Base-by-base conservation (phyloP, 2,329 filamentous ascomycete species). In the Scedosporium boydii region DNA sequence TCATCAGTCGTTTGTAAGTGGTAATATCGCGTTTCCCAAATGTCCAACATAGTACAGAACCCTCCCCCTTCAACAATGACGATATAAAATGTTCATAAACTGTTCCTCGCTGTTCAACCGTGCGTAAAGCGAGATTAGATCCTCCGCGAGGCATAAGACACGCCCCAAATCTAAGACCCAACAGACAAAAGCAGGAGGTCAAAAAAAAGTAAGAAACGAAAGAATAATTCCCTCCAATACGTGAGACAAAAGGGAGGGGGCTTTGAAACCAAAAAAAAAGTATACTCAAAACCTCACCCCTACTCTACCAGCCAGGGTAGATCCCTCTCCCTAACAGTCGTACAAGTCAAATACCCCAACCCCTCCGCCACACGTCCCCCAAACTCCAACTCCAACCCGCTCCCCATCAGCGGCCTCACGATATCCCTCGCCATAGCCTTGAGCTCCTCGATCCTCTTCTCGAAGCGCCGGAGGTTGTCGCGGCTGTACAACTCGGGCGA, bases 381-480 rank as follows among this genome's bases (percentile, higher is more conserved):
- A 61, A 91, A 73, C 71, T 96, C 91, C 58, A 96, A 81, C 74
- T 96, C 90, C 12, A 97, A 80, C 60, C 87, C 89, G 70, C 90
- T 95, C 60, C 88, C 83, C 87, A 96, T 96, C 12, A 97, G 78
- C 3, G 93, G 93, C 63, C 87, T 87, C 6, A 97, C 93, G 16
- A 89, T 80, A 69, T 96, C 91, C 61, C 89, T 81, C 6, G 93
- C 93, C 70, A 93, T 82, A 62, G 83, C 82, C 77, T 96, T 97
- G 62, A 97, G 80, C 77, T 97, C 93, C 64, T 96, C 91, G 67
- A 97, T 82, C 62, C 91, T 83, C 69, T 89, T 86, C 77, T 97
- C 93, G 68, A 97, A 96, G 3, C 89, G 82, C 64, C 88, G 85
- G 58, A 97, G 75, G 65, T 91, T 93, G n/a, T 97, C 93, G 18